Evolutionary conservation across 1,284 basidiomycete genomes (phyloP).

Genomic region (Athelia sp.): DNA sequence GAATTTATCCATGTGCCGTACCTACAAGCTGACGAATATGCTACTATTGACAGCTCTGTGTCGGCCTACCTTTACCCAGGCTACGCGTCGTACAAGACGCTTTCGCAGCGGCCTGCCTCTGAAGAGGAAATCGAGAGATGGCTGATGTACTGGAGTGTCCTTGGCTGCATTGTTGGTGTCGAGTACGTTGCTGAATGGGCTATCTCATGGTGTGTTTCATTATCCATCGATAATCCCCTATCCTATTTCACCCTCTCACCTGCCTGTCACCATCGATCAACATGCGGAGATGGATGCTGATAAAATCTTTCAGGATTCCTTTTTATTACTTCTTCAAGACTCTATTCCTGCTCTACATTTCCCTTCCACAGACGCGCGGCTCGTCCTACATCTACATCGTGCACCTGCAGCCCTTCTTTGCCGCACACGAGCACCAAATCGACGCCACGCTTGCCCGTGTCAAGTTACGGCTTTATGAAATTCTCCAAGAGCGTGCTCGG

Average conservation of each 20-base stretch:
- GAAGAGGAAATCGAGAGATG: slow-evolving; percentile 79
- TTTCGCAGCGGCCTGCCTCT: slow-evolving; percentile 73
- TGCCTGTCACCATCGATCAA: slow-evolving; percentile 1
- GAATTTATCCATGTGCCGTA: not conserved
- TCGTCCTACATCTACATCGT: slow-evolving; percentile 75
- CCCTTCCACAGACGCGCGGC: slow-evolving; percentile 85
- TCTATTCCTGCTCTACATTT: slow-evolving; percentile 82
- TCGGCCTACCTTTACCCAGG: slow-evolving; percentile 77
- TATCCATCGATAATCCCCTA: slow-evolving; percentile 4
- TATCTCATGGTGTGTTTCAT: slow-evolving; percentile 62
- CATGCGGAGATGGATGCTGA: not conserved
- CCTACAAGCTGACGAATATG: not conserved
- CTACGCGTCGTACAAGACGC: slow-evolving; percentile 82
- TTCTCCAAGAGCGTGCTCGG: slow-evolving; percentile 59
- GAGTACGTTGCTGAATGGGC: slow-evolving; percentile 81
- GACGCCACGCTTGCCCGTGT: slow-evolving; percentile 67
- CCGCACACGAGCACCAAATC: slow-evolving; percentile 73
- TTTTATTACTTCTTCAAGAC: slow-evolving; percentile 85
- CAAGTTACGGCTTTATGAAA: slow-evolving; percentile 54
- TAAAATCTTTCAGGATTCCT: slow-evolving; percentile 64
- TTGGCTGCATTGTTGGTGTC: slow-evolving; percentile 69
- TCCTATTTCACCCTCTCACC: slow-evolving; percentile 3
- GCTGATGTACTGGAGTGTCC: slow-evolving; percentile 89
- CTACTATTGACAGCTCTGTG: slow-evolving; percentile 42
- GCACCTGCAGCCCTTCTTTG: slow-evolving; percentile 77